Evolutionary conservation across 495 filamentous ascomycete genomes (phyloP).

Genomic region (Hypoxylon perforatum): DNA sequence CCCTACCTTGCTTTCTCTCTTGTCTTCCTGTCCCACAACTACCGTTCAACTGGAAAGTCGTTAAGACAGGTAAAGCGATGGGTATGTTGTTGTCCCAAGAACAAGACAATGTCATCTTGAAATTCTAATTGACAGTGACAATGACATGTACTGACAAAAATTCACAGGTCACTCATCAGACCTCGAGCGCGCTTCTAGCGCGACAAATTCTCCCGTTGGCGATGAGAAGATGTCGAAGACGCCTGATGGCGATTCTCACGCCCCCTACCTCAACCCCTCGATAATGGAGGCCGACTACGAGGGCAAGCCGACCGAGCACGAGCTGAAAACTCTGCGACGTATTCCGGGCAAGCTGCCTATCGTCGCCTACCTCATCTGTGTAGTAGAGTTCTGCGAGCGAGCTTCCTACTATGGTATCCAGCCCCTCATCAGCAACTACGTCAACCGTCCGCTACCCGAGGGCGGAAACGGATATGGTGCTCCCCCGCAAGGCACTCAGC

Average conservation of each 20-base stretch:
- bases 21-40: slow-evolving; percentile 22
- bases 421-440: slow-evolving; percentile 68
- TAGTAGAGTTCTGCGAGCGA: slow-evolving; percentile 70
- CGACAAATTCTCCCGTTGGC: slow-evolving; percentile 17
- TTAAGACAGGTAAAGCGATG: slow-evolving; percentile 28
- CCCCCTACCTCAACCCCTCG: slow-evolving; percentile 43
- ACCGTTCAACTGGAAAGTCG: slow-evolving; percentile 16
- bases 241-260: slow-evolving; percentile 38
- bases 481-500: slow-evolving; percentile 61
- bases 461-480: slow-evolving; percentile 73
- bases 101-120: neutral
- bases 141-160: slow-evolving; percentile 11
- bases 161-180: slow-evolving; percentile 17
- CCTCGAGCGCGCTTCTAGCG: slow-evolving; percentile 24
- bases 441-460: slow-evolving; percentile 64
- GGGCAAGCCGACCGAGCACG: slow-evolving; percentile 67
- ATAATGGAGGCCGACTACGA: slow-evolving; percentile 55
- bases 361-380: slow-evolving; percentile 66
- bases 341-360: slow-evolving; percentile 64
- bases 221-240: slow-evolving; percentile 44
- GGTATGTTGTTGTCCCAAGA: slow-evolving; percentile 30
- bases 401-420: slow-evolving; percentile 69
- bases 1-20: slow-evolving; percentile 19
- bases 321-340: slow-evolving; percentile 64
- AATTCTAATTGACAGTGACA: too few species aligned